Evolutionary conservation across 441 rosid species (phyloP).

Genomic region (Populus hybrid): DNA sequence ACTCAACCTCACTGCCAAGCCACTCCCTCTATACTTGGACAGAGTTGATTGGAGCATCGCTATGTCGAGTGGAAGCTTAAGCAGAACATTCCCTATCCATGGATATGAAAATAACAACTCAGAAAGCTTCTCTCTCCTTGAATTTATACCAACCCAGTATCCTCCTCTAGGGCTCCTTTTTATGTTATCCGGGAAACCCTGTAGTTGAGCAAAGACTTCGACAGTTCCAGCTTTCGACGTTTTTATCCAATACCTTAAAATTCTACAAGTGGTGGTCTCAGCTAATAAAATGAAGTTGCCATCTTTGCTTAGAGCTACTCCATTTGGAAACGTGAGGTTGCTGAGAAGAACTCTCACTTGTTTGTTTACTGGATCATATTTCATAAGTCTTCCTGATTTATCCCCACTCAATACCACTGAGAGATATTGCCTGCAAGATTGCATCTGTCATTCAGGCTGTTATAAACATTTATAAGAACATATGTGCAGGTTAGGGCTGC

Average conservation of each 20-base stretch:
- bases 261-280: conserved; percentile 26
- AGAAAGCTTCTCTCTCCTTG: conserved; percentile 36
- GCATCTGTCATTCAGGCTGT: not conserved
- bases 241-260: conserved; percentile 29
- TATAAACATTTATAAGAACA: not conserved
- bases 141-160: conserved; percentile 47
- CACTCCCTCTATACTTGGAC: conserved; percentile 40
- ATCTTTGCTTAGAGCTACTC: conserved; percentile 42
- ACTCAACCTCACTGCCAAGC: conserved; percentile 55
- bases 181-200: conserved; percentile 39
- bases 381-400: conserved; percentile 50
- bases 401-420: conserved; percentile 30
- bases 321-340: conserved; percentile 43
- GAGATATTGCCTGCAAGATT: conserved; percentile 31
- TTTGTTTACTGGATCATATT: conserved; percentile 40
- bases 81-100: conserved; percentile 44
- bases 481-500: too few species aligned
- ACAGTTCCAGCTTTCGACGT: conserved; percentile 3
- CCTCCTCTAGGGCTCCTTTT: conserved; percentile 34
- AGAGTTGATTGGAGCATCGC: conserved; percentile 35
- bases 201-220: conserved; percentile 24
- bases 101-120: conserved; percentile 34
- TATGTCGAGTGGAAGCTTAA: conserved; percentile 37
- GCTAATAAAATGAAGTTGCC: conserved; percentile 32
- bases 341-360: conserved; percentile 27